Percentiles rank a stretch among this genome's conserved stretches.
phyloP scores from a whole-genome alignment of 306 rosid genomes.

The Rosa multiflora region DNA sequence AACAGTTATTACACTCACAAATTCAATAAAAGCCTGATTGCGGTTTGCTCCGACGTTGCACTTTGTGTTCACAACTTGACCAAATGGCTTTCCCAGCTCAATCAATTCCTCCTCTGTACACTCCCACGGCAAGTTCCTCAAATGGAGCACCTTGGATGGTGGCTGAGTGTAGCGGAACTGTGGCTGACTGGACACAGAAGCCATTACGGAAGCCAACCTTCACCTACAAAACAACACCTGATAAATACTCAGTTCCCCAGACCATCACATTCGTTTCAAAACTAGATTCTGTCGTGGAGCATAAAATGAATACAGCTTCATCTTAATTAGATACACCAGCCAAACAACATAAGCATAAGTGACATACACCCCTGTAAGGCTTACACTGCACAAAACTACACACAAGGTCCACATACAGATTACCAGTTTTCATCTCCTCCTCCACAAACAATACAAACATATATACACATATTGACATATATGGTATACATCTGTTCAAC shows the following conservation, averaged over 20 bases:
- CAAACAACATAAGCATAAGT: background rate
- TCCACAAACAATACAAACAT: background rate
- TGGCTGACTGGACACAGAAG: constrained; percentile 94
- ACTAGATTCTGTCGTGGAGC: background rate
- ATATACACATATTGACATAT: background rate
- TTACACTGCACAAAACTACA: background rate
- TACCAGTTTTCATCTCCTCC: background rate
- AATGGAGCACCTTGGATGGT: constrained; percentile 96
- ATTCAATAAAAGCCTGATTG: constrained; percentile 97
- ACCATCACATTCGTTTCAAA: background rate
- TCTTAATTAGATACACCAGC: background rate
- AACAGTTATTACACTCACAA: constrained; percentile 49
- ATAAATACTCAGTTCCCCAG: constrained; percentile 25
- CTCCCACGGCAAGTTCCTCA: constrained; percentile 99
- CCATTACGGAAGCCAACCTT: constrained; percentile 45
- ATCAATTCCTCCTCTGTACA: constrained; percentile 93
- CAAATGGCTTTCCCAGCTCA: constrained; percentile 99
- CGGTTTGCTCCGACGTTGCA: constrained; percentile 98
- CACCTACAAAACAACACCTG: constrained; percentile 35
- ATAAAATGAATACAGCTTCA: constrained; percentile 6
- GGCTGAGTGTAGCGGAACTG: constrained; percentile 99
- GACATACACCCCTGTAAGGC: background rate
- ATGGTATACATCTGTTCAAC: background rate
- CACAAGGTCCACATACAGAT: background rate
- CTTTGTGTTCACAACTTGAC: constrained; percentile 98